Base-by-base conservation (phyloP, 1,139 yeast genomes). In the Geotrichum bryndzae region DNA sequence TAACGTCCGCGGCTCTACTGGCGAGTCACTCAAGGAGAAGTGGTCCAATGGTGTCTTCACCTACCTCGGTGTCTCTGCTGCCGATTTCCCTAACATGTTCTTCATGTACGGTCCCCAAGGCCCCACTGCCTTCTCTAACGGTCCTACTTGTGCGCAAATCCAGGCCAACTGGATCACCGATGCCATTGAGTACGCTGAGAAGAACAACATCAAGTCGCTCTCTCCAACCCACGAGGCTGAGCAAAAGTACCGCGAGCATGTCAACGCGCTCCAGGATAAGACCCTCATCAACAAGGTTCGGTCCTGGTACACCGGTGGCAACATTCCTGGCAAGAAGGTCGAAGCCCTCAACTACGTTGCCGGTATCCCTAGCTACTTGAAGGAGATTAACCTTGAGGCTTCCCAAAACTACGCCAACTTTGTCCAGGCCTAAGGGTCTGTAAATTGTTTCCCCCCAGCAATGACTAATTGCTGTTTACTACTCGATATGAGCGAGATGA, bases 81-180 rank as follows among this genome's bases (percentile, higher is more conserved):
- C 66, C 48, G 73, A 70, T 41, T 70, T 65, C 65, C 75, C 72
- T 61, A 72, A 70, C 65, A 60, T 72, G 68, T 72, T 68, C 61
- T 70, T 67, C 62, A 61, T 70, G 54, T 72, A 72, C 61, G 75
- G 76, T 11, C 75, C 75, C 18, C 74, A 71, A 51, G 73, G 70
- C 3, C 76, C 76, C n/a, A 72, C 74, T 41, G 70, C 73, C 8
- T 70, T 72, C 59, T 65, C 67, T 53, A 72, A 72, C 63, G 74
- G 73, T n/a, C 65, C 65, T 38, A 60, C 65, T 10, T 62, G 65
- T 51, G 65, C 65, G 10, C 65, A 62, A 45, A 27, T 62, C 50
- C 65, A 62, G 54, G 59, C 63, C 51, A 54, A 62, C 48, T 62
- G 61, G 60, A 60, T 62, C 23, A 60, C 60, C 22, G 63, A 62